A percentile compares a stretch with the other conserved stretches of the same genome.
phyloP scores from a whole-genome alignment of 2,329 filamentous ascomycete species.

The Intubia oerlemansii region DNA sequence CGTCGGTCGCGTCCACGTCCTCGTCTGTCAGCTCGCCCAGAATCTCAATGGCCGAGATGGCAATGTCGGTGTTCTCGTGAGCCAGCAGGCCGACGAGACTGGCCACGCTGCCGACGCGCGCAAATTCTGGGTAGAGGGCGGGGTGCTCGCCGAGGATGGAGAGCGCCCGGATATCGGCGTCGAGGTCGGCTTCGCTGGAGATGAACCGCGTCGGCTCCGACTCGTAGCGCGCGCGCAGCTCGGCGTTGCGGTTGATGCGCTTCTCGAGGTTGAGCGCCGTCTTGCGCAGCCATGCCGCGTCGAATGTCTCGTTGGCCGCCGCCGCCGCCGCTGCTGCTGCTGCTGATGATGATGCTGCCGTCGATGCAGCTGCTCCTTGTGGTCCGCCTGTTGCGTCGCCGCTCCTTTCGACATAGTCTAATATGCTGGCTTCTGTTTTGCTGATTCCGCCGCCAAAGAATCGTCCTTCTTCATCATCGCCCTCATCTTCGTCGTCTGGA shows the following conservation, averaged over 20 bases:
- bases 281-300: constrained; percentile 63
- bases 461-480: constrained; percentile 60
- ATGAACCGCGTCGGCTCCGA: constrained; percentile 66
- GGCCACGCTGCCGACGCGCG: constrained; percentile 47
- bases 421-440: constrained; percentile 55
- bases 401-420: constrained; percentile 60
- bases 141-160: constrained; percentile 77
- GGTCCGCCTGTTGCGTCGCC: constrained; percentile 14
- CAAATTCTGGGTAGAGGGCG: constrained; percentile 54
- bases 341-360: too few species aligned
- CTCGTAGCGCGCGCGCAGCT: constrained; percentile 73
- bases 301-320: too few species aligned
- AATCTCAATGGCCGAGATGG: constrained; percentile 76
- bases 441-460: constrained; percentile 92
- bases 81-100: constrained; percentile 66
- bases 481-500: constrained; percentile 19
- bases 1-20: constrained; percentile 61
- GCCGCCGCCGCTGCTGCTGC: too few species aligned
- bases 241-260: constrained; percentile 75
- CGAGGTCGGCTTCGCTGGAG: constrained; percentile 68
- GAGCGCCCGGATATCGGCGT: constrained; percentile 68
- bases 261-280: constrained; percentile 72
- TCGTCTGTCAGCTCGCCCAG: constrained; percentile 84
- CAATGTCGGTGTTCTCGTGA: constrained; percentile 94
- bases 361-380: constrained; percentile 33